Conservation (phyloP, 331 rosid genomes). For the Erythrophleum ivorense region DNA sequence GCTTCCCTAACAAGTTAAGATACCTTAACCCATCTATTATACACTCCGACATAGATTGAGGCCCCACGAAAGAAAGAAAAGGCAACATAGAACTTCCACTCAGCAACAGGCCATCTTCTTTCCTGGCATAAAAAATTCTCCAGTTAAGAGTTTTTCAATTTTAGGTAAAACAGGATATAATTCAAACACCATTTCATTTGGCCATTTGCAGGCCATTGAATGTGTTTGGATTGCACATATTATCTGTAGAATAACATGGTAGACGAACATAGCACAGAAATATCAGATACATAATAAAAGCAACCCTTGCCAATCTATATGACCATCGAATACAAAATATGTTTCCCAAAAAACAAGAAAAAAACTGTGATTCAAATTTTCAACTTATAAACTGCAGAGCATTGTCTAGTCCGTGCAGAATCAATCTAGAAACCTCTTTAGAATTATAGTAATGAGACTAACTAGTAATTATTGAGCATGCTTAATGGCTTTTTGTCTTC, state of each 20-base stretch:
- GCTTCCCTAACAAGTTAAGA: slow-evolving; percentile 27
- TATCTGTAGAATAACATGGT: slow-evolving; percentile 17
- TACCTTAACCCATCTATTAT: slow-evolving; percentile 91
- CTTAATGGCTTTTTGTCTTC: slow-evolving; percentile 24
- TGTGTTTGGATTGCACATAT: slow-evolving; percentile 7
- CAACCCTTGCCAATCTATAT: slow-evolving; percentile 12
- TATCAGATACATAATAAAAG: slow-evolving; percentile 10
- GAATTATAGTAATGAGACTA: background rate
- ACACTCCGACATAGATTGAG: slow-evolving; percentile 84
- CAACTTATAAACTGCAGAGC: background rate
- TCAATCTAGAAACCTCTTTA: background rate
- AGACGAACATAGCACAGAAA: slow-evolving; percentile 20
- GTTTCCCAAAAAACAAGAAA: background rate
- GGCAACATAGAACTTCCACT: slow-evolving; percentile 90
- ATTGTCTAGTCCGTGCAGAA: background rate
- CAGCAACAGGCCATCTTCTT: slow-evolving; percentile 85
- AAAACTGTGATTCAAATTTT: slow-evolving; percentile 7
- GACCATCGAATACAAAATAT: slow-evolving; percentile 29
- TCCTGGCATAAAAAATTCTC: slow-evolving; percentile 60
- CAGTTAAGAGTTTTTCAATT: slow-evolving; percentile 38
- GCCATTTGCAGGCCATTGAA: slow-evolving; percentile 24
- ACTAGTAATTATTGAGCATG: slow-evolving; percentile 17
- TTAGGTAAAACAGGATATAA: slow-evolving; percentile 25
- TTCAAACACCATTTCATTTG: slow-evolving; percentile 15
- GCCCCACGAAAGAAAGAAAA: slow-evolving; percentile 86